Percentiles rank a stretch among this genome's conserved stretches.
Conservation (phyloP, 192 early-diverging fungal species). For the Coemansia sp. region DNA sequence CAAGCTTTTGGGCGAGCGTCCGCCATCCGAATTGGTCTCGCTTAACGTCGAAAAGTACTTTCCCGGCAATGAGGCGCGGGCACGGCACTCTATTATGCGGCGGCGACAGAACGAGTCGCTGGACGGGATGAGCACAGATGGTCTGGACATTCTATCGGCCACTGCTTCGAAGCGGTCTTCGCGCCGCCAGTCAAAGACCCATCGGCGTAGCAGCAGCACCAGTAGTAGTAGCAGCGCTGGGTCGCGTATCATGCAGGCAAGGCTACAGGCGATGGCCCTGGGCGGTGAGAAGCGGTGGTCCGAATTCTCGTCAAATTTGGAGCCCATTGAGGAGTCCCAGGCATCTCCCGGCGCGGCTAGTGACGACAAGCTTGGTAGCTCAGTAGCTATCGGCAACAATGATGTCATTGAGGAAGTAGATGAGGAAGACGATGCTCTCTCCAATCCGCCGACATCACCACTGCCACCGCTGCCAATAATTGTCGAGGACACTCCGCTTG, state of each 20-base stretch:
- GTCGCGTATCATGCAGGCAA: conserved; percentile 30
- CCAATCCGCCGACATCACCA: not conserved
- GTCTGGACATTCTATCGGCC: conserved; percentile 4
- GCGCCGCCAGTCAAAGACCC: conserved; percentile 27
- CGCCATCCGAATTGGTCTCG: conserved; percentile 89
- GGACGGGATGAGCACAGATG: conserved; percentile 15
- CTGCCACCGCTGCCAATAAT: not conserved
- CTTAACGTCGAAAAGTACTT: conserved; percentile 91
- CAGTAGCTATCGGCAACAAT: not conserved
- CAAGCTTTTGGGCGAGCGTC: conserved; percentile 93
- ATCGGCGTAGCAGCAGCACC: conserved; percentile 29
- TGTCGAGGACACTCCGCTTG: not conserved
- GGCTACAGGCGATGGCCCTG: conserved; percentile 22
- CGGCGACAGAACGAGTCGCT: conserved; percentile 32
- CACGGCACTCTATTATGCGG: conserved; percentile 55
- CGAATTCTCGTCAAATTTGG: conserved; percentile 31
- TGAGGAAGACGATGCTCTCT: not conserved
- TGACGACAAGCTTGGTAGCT: not conserved
- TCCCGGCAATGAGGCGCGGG: conserved; percentile 64
- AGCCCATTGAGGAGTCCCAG: conserved; percentile 42
- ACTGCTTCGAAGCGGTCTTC: conserved; percentile 12
- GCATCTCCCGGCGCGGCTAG: conserved; percentile 11
- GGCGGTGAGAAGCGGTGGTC: conserved; percentile 33
- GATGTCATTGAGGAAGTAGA: not conserved
- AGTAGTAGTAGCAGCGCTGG: conserved; percentile 19